Conservation (phyloP, 345 rosid genomes). For the Lenwebbia sp. region DNA sequence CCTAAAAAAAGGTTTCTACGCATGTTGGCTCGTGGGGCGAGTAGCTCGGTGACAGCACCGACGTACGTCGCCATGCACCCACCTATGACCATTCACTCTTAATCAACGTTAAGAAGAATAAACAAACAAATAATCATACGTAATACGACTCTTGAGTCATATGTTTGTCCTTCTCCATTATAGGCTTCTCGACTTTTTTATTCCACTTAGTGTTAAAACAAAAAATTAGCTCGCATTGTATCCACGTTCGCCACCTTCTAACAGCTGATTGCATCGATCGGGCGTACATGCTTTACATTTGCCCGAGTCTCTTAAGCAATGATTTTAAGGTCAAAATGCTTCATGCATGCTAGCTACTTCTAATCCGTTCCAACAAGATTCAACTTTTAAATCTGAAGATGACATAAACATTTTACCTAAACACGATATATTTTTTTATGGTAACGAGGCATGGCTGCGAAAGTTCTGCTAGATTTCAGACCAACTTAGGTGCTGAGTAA, state of each 20-base stretch:
- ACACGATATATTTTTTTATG: too few relatives aligned
- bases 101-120: neutral
- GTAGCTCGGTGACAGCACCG: neutral
- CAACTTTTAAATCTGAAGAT: neutral
- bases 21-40: neutral
- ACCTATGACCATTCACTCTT: neutral
- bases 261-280: neutral
- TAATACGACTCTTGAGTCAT: neutral
- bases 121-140: neutral
- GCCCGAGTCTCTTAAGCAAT: neutral
- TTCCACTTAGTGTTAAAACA: neutral
- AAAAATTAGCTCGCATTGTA: neutral
- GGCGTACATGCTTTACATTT: neutral
- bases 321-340: neutral
- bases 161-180: neutral
- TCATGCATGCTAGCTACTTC: neutral
- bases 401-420: neutral
- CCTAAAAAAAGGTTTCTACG: neutral
- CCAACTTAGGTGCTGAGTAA: neutral
- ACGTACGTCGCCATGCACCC: neutral
- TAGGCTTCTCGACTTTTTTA: neutral
- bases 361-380: neutral
- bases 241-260: neutral
- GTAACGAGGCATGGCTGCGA: too few relatives aligned
- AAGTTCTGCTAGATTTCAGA: neutral